Conservation (phyloP, 2,329 filamentous ascomycete species). For the Fusarium albidum region DNA sequence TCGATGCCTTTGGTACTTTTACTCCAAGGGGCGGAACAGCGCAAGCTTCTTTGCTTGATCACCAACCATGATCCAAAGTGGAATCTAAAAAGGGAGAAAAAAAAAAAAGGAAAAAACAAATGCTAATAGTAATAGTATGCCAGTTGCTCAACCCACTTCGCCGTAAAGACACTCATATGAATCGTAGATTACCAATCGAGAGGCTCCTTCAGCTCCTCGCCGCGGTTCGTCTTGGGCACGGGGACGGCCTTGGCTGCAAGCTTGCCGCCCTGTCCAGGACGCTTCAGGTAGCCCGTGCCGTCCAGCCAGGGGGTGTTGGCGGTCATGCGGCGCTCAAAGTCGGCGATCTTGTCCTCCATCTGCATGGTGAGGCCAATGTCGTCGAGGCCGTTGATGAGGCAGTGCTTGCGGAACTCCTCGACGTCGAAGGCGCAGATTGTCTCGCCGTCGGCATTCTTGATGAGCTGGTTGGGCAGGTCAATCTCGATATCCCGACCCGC, state of each 20-base stretch:
- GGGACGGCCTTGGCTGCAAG: constrained; percentile 68
- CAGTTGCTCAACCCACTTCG: constrained; percentile 33
- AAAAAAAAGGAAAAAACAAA: constrained; percentile 23
- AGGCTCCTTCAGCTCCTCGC: constrained; percentile 83
- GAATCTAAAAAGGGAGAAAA: constrained; percentile 9
- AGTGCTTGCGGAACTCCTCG: constrained; percentile 94
- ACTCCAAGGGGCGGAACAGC: constrained; percentile 13
- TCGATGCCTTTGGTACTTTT: constrained; percentile 28
- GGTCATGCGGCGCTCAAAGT: constrained; percentile 82
- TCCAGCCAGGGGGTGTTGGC: constrained; percentile 89
- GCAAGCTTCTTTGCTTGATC: constrained; percentile 20
- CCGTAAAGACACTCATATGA: constrained; percentile 33
- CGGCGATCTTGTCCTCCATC: constrained; percentile 85
- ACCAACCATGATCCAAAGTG: constrained; percentile 19
- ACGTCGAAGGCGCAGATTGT: constrained; percentile 84
- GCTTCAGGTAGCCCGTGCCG: constrained; percentile 80
- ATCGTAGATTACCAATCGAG: constrained; percentile 77
- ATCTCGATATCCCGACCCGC: constrained; percentile 87
- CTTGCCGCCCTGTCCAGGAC: constrained; percentile 62
- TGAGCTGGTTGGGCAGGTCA: constrained; percentile 83
- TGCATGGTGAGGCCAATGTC: constrained; percentile 96
- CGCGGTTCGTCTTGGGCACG: constrained; percentile 88
- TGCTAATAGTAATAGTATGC: constrained; percentile 32
- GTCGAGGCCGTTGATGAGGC: constrained; percentile 90
- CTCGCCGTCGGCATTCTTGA: constrained; percentile 79